These are phyloP conservation scores for Calonectria naviculata DNA, from an alignment of 2,329 filamentous ascomycete genomes.

Conservation along the genomic window DNA sequence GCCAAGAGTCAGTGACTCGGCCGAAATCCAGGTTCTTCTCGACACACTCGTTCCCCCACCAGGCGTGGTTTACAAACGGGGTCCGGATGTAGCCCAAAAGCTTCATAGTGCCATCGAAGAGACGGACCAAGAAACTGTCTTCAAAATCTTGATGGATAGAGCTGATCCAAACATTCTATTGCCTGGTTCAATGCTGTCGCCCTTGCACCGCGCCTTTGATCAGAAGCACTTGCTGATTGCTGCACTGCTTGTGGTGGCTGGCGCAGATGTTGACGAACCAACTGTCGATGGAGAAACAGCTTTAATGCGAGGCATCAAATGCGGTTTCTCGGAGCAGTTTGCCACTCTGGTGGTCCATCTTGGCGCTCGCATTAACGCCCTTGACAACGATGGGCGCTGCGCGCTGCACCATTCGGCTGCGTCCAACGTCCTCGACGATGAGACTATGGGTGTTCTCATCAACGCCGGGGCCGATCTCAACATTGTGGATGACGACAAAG, in stretches of 20 bases:
- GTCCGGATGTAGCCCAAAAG: conserved; percentile 34
- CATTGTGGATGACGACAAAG: conserved; percentile 36
- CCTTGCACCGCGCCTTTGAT: conserved; percentile 41
- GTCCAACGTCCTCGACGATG: conserved; percentile 41
- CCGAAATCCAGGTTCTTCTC: conserved; percentile 41
- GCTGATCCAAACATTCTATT: conserved; percentile 40
- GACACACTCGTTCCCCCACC: conserved; percentile 40
- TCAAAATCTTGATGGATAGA: conserved; percentile 37
- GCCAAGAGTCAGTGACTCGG: conserved; percentile 41
- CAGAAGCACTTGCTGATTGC: conserved; percentile 40
- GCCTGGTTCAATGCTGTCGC: conserved; percentile 40
- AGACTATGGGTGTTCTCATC: conserved; percentile 37
- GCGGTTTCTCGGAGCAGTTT: conserved; percentile 42
- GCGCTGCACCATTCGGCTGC: conserved; percentile 42
- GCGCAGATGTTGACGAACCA: conserved; percentile 41
- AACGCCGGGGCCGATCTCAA: conserved; percentile 38
- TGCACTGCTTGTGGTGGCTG: conserved; percentile 41
- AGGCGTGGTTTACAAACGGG: conserved; percentile 32
- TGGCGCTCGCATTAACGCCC: conserved; percentile 34
- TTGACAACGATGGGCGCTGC: conserved; percentile 39
- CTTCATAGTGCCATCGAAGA: conserved; percentile 38
- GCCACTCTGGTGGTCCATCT: conserved; percentile 39
- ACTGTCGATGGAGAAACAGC: conserved; percentile 40
- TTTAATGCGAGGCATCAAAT: conserved; percentile 41
- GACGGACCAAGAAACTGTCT: conserved; percentile 38